Percentiles rank a stretch among this genome's conserved stretches.
Conservation (phyloP, 768 basidiomycete genomes). For the Lentinula raphanica region DNA sequence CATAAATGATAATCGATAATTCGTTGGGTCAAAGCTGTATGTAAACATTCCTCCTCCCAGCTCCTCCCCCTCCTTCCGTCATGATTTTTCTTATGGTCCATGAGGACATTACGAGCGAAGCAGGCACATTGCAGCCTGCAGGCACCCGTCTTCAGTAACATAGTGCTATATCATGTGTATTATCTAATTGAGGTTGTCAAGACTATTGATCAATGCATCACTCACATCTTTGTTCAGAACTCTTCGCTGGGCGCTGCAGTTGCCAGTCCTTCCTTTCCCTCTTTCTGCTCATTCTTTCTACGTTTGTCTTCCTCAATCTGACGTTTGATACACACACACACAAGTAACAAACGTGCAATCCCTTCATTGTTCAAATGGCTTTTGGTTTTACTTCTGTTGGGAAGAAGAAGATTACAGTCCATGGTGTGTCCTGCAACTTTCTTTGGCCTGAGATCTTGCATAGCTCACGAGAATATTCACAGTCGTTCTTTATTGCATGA, state of each 20-base stretch:
- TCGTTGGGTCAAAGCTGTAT: too few relatives aligned
- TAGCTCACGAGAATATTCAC: not conserved
- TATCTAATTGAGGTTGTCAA: not conserved
- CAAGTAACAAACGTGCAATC: too few relatives aligned
- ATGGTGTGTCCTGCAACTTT: not conserved
- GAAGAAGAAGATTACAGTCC: conserved; percentile 14
- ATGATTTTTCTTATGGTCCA: too few relatives aligned
- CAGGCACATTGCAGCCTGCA: too few relatives aligned
- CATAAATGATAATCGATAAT: too few relatives aligned
- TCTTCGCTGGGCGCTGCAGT: conserved; percentile 1
- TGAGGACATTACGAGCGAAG: too few relatives aligned
- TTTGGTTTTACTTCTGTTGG: conserved; percentile 14
- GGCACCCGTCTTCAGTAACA: too few relatives aligned
- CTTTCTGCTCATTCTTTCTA: not conserved
- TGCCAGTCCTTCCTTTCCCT: not conserved
- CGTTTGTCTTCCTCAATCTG: not conserved
- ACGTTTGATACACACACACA: not conserved
- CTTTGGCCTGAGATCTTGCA: not conserved
- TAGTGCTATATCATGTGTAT: too few relatives aligned
- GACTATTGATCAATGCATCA: not conserved
- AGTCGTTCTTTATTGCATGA: conserved; percentile 42
- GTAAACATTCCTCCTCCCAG: too few relatives aligned
- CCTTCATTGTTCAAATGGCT: not conserved
- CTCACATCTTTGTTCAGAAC: not conserved
- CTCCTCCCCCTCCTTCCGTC: too few relatives aligned